Evolutionary conservation across 2,329 filamentous ascomycete species (phyloP).

Genomic region (Lasiodiplodia gonubiensis): DNA sequence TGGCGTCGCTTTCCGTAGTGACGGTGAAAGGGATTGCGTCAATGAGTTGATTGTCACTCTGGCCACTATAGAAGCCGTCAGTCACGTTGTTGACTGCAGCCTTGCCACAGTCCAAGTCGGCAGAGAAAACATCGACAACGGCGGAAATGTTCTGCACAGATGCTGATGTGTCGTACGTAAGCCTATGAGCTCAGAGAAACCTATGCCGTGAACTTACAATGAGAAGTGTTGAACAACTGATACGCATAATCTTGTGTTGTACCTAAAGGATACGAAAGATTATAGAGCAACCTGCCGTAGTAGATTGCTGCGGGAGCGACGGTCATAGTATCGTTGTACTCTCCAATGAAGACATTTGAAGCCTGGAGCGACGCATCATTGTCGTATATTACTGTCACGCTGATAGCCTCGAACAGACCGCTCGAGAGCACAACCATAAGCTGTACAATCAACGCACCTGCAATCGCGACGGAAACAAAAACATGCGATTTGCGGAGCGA

Average conservation of each 20-base stretch:
- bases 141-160: neutral
- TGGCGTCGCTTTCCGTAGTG: neutral
- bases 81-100: neutral
- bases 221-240: neutral
- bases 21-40: neutral
- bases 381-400: too few relatives aligned
- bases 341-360: too few relatives aligned
- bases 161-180: neutral
- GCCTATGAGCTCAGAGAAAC: too few relatives aligned
- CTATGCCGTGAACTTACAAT: neutral
- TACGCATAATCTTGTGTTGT: neutral
- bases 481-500: neutral
- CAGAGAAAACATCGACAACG: slow-evolving; percentile 1
- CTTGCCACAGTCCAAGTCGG: neutral
- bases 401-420: neutral
- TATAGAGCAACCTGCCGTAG: neutral
- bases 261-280: neutral
- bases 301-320: neutral
- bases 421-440: slow-evolving; percentile 1
- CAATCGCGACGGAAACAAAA: neutral
- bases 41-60: neutral
- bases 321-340: neutral
- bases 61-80: neutral
- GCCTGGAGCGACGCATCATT: too few relatives aligned
- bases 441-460: neutral